A percentile compares a stretch with the other conserved stretches of the same genome.
phyloP scores from a whole-genome alignment of 306 rosid species.

The Amphicarpaea edgeworthii region DNA sequence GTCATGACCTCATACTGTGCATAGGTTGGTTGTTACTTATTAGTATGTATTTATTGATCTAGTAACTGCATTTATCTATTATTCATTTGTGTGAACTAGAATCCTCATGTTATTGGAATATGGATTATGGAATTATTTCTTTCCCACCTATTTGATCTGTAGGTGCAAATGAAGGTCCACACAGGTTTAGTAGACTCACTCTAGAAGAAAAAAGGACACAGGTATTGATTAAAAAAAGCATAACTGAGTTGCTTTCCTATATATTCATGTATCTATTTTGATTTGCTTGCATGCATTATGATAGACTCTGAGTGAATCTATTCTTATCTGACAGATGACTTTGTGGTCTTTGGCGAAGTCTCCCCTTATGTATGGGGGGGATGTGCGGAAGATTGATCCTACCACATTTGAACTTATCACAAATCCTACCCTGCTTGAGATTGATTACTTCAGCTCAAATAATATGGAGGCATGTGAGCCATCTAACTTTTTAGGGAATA shows the following conservation, averaged over 20 bases:
- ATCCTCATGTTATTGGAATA: slow-evolving; percentile 25
- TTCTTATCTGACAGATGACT: slow-evolving; percentile 68
- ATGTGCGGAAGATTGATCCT: slow-evolving; percentile 73
- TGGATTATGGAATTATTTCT: slow-evolving; percentile 24
- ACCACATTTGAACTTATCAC: slow-evolving; percentile 63
- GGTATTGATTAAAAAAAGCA: slow-evolving; percentile 54
- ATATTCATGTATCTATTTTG: slow-evolving; percentile 27
- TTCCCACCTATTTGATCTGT: slow-evolving; percentile 16
- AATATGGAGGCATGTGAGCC: slow-evolving; percentile 80
- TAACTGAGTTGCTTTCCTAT: slow-evolving; percentile 26
- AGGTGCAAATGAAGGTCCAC: slow-evolving; percentile 91
- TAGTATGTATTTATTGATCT: slow-evolving; percentile 12
- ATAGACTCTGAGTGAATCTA: slow-evolving; percentile 24
- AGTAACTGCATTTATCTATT: slow-evolving; percentile 1
- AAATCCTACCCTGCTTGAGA: slow-evolving; percentile 79
- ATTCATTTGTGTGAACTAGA: slow-evolving; percentile 1
- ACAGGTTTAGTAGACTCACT: slow-evolving; percentile 62
- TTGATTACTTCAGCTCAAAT: slow-evolving; percentile 73
- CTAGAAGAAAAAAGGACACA: slow-evolving; percentile 80
- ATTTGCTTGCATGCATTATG: slow-evolving; percentile 1
- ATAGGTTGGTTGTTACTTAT: background rate
- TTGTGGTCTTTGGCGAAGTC: slow-evolving; percentile 94
- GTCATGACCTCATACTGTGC: slow-evolving; percentile 23
- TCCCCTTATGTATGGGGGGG: slow-evolving; percentile 98
- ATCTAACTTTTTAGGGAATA: slow-evolving; percentile 25